Evolutionary conservation across 2,329 filamentous ascomycete genomes (phyloP), one percentile per base, ranked within the genome.

Genomic region (Aureobasidium sp.): DNA sequence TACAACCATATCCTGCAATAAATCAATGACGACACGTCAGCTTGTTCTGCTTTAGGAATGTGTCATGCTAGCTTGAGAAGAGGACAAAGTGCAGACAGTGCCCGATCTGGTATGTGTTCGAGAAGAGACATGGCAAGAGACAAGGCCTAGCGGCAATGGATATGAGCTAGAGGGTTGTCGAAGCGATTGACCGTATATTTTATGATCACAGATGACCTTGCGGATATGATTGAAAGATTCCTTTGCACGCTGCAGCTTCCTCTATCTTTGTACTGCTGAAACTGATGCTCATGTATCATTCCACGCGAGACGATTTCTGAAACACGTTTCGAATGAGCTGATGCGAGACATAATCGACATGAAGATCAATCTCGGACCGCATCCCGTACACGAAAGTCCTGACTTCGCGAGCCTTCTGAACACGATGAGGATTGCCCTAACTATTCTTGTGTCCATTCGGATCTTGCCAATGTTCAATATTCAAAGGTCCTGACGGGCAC

Each of bases 261-360:
- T 41, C 51, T 42, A 26, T 36, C 50, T 55, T 42, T 55, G 51
- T 55, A 42, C 51, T 55, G 51, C 51, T 55, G 51, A 55, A 55
- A 55, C 51, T 37, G 51, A 55, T 42, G 37, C 37, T 26, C 13
- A 42, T 2, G 20, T 42, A 12, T 17, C 47, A 50, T 23, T 3
- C 36, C 51, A 42, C 32, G 51, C 51, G 51, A 55, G 51, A 55
- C 37, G 51, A 13, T 6, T 20, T 42, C n/a, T 55, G 51, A 55
- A 55, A 55, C 51, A 29, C 51, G 51, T 55, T 42, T 42, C 51
- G 20, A 37, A 42, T n/a, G 36, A 55, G 51, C 51, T 42, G 37
- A 55, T 55, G 51, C 51, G 51, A 55, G 51, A 55, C 51, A 55
- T 42, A 55, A 55, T 55, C 51, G 37, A 55, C 51, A 32, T 42